These are phyloP conservation scores for Athelia sp. DNA, from an alignment of 1,284 basidiomycete genomes.

Conservation along the genomic window DNA sequence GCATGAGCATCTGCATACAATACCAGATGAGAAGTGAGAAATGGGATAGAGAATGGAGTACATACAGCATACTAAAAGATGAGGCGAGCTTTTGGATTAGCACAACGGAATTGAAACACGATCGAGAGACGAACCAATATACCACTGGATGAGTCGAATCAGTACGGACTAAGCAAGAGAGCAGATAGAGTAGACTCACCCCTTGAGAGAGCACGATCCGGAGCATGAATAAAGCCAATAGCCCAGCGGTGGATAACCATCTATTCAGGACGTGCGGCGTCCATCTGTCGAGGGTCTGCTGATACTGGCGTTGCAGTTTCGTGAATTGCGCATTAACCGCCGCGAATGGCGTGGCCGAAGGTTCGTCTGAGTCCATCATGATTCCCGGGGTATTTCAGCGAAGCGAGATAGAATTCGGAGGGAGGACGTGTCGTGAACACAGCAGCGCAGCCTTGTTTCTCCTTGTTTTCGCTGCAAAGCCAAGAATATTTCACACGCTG, in stretches of 20 bases:
- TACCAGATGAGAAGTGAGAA: neutral
- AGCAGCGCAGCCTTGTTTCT: neutral
- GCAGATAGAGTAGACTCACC: slow-evolving; percentile 44
- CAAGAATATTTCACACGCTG: no score
- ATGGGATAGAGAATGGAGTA: slow-evolving; percentile 12
- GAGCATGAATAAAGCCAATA: slow-evolving; percentile 79
- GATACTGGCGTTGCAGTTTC: slow-evolving; percentile 58
- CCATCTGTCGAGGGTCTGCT: slow-evolving; percentile 83
- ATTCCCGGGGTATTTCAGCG: neutral
- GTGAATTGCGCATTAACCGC: neutral
- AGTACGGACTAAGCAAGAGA: slow-evolving; percentile 2
- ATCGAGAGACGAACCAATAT: slow-evolving; percentile 64
- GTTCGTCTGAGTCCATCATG: neutral
- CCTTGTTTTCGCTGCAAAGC: no score
- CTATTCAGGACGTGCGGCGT: slow-evolving; percentile 88
- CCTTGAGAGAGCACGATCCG: slow-evolving; percentile 89
- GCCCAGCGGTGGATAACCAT: slow-evolving; percentile 78
- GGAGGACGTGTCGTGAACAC: neutral
- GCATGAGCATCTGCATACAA: slow-evolving; percentile 67
- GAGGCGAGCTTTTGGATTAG: neutral
- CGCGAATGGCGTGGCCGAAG: neutral
- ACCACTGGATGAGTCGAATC: slow-evolving; percentile 59
- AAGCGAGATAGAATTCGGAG: neutral
- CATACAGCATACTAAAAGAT: slow-evolving; percentile 61
- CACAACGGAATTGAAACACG: neutral